A percentile compares a stretch with the other conserved stretches of the same genome.
Conservation (phyloP, 2,329 filamentous ascomycete species). For the Cadophora gregata region DNA sequence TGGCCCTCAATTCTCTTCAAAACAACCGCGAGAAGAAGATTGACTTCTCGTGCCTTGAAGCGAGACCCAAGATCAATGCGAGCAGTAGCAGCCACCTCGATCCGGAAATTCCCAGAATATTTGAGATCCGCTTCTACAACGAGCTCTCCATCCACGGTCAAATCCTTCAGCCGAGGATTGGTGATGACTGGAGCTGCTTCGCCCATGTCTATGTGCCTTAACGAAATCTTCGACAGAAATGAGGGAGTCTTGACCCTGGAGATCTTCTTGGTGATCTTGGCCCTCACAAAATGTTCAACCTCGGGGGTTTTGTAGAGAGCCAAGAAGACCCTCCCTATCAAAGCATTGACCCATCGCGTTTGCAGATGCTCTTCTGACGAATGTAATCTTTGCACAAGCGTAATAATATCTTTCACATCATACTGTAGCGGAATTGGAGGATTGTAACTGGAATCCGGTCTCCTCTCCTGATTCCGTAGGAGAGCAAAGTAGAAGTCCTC, state of each 20-base stretch:
- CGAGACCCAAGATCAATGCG: constrained; percentile 87
- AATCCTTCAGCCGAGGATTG: constrained; percentile 84
- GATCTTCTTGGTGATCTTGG: constrained; percentile 96
- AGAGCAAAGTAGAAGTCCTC: constrained; percentile 98
- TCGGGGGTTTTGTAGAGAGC: constrained; percentile 85
- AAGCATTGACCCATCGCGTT: constrained; percentile 90
- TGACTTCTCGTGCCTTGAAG: constrained; percentile 90
- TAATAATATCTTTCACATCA: constrained; percentile 85
- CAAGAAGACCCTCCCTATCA: constrained; percentile 87
- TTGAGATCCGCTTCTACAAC: constrained; percentile 85
- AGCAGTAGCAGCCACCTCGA: constrained; percentile 91
- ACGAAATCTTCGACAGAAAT: constrained; percentile 84
- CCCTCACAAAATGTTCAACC: constrained; percentile 77
- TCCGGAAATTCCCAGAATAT: constrained; percentile 86
- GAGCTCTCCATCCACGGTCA: constrained; percentile 91
- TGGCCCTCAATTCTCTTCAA: constrained; percentile 87
- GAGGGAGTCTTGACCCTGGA: constrained; percentile 89
- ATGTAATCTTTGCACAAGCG: constrained; percentile 87
- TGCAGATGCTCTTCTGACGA: constrained; percentile 90
- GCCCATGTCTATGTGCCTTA: constrained; percentile 84
- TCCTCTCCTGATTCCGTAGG: constrained; percentile 80
- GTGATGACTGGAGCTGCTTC: constrained; percentile 87
- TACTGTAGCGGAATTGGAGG: constrained; percentile 77
- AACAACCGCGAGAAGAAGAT: constrained; percentile 84
- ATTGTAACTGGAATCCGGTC: constrained; percentile 58